phyloP scores from a whole-genome alignment of 495 filamentous ascomycete genomes.

The Aspergillus coremiiformis region DNA sequence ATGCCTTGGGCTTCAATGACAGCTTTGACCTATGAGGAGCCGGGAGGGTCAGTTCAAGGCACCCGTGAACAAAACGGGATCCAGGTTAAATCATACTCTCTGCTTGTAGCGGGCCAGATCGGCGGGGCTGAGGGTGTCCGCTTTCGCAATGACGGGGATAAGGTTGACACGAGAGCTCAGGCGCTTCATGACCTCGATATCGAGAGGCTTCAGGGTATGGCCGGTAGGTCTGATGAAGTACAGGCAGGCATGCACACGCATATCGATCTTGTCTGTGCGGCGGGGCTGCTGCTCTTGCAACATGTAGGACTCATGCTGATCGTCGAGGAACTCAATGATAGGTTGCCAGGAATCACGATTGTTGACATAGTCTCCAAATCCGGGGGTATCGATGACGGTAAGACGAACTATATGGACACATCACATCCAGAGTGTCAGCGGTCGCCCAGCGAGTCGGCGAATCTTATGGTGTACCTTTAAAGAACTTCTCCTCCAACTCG shows the following conservation, averaged over 20 bases:
- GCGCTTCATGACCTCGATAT: slow-evolving; percentile 99
- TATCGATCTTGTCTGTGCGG: slow-evolving; percentile 96
- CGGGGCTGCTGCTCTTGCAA: slow-evolving; percentile 98
- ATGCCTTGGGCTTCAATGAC: slow-evolving; percentile 98
- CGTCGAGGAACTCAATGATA: slow-evolving; percentile 98
- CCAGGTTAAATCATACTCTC: slow-evolving; percentile 51
- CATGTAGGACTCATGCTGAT: slow-evolving; percentile 99
- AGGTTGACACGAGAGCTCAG: slow-evolving; percentile 95
- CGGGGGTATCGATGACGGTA: slow-evolving; percentile 97
- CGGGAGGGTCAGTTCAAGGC: neutral
- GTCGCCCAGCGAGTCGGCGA: neutral
- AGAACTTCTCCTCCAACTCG: slow-evolving; percentile 99
- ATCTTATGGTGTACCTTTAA: slow-evolving; percentile 67
- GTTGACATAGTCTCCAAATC: slow-evolving; percentile 99
- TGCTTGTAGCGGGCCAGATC: slow-evolving; percentile 91
- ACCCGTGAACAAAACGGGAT: neutral
- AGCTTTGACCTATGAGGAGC: slow-evolving; percentile 67
- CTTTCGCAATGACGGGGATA: slow-evolving; percentile 97
- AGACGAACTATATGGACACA: slow-evolving; percentile 63
- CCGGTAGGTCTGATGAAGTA: slow-evolving; percentile 99
- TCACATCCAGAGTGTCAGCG: slow-evolving; percentile 12
- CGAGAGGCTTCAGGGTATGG: slow-evolving; percentile 95
- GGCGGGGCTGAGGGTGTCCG: slow-evolving; percentile 87
- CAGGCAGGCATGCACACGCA: slow-evolving; percentile 95
- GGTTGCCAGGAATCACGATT: slow-evolving; percentile 99